phyloP scores from a whole-genome alignment of 495 filamentous ascomycete species.

The Parachaetomium inaequale region DNA sequence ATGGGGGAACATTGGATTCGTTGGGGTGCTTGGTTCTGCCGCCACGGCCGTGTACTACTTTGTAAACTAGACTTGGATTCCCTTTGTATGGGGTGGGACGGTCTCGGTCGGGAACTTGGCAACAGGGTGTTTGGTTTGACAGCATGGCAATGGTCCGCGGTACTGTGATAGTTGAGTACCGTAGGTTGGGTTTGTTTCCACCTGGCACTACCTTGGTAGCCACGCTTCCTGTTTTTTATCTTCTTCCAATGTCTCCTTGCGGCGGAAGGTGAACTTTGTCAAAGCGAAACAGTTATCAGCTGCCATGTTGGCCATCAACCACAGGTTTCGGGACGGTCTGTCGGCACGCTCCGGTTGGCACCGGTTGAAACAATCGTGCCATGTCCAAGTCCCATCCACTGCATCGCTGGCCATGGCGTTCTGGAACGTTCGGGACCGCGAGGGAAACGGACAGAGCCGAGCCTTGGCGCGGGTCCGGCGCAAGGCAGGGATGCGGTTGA shows the following conservation, averaged over 20 bases:
- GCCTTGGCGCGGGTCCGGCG: conserved; percentile 1
- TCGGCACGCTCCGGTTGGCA: no score
- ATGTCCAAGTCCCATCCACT: no score
- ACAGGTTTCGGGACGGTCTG: no score
- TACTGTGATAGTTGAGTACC: background rate
- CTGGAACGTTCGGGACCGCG: background rate
- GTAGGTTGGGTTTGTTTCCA: background rate
- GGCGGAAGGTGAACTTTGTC: no score
- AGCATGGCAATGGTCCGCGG: background rate
- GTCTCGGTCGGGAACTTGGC: background rate
- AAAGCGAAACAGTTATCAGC: no score
- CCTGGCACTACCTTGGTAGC: no score
- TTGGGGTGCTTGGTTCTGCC: background rate
- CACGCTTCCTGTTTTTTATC: no score
- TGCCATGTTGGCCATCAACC: no score
- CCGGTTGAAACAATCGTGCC: no score
- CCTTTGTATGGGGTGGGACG: background rate
- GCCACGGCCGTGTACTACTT: background rate
- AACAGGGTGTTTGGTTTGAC: background rate
- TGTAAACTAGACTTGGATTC: background rate
- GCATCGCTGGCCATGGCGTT: background rate
- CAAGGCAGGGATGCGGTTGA: no score
- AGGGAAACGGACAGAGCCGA: background rate
- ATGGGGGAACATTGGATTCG: background rate
- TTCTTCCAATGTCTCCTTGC: background rate